Base-by-base conservation (phyloP, 2,329 filamentous ascomycete species). In the Chaetothyriales sp. region DNA sequence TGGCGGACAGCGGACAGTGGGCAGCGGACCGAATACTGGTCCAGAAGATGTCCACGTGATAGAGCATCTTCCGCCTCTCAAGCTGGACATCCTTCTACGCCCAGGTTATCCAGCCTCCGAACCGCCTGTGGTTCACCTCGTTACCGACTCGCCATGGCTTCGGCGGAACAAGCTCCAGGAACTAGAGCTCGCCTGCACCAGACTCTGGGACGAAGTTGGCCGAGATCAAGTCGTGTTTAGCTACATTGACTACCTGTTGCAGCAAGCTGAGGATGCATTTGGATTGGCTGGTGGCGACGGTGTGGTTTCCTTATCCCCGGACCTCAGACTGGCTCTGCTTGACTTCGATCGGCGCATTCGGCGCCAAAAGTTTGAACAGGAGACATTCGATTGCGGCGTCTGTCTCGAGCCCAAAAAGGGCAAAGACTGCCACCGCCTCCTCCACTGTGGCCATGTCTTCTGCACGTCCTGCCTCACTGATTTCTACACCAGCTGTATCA, bases 371-470 rank as follows among this genome's bases (percentile, higher is more conserved):
- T 97, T 95, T 64, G 83, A 92, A 54, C 81, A 80, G 58, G 85
- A 83, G 60, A 94, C 87, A 0, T 95, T 92, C 63, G 81, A 89
- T 49, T 97, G 90, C 59, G 86, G 85, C 1, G 77, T 97, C 47
- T 95, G 89, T 64, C 69, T 95, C 46, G 90, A 97, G 66, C 89
- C 89, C 0, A 95, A 95, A 67, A 95, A 94, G 65, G 92, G 92
- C 1, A 69, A 72, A 0, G 77, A 74, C 9, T 97, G 92, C 65
- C 85, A 97, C 69, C 79, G 80, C 44, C 82, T 97, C 75, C 69
- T 85, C 46, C 81, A 83, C 53, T 98, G 92, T 66, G 81, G 80
- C 0, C 90, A 98, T 65, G 88, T 97, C 40, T 98, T 97, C 64
- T 98, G 92, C 66, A 71, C 83, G 18, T 68, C 80, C n/a, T 98